Evolutionary conservation across 1,139 yeast species (phyloP).

Genomic region (Lodderomyces elongisporus): DNA sequence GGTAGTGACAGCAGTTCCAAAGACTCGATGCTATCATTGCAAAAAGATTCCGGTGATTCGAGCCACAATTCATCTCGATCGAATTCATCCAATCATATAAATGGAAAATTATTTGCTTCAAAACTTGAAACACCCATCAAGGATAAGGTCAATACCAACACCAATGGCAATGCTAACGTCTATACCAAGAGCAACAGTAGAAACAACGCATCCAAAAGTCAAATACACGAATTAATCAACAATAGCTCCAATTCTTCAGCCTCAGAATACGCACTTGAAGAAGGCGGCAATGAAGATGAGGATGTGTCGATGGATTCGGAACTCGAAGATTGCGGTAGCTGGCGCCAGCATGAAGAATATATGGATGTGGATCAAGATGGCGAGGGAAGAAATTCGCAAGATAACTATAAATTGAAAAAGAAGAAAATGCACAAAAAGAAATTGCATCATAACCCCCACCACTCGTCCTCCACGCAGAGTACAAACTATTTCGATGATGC

Average conservation of each 20-base stretch:
- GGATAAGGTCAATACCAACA: too few relatives aligned
- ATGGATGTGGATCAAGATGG: conserved; percentile 1
- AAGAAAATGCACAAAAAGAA: neutral
- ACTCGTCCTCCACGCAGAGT: neutral
- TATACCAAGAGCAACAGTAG: conserved; percentile 1
- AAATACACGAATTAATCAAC: conserved; percentile 4
- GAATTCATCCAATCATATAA: too few relatives aligned
- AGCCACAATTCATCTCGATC: conserved; percentile 6
- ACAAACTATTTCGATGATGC: conserved; percentile 2
- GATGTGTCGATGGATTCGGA: conserved; percentile 9
- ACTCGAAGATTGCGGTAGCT: conserved; percentile 1
- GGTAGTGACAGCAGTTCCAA: conserved; percentile 4
- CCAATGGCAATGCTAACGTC: too few relatives aligned
- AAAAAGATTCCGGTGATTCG: conserved; percentile 6
- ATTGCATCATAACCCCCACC: neutral
- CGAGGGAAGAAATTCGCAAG: neutral
- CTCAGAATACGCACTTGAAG: conserved; percentile 2
- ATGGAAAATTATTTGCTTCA: too few relatives aligned
- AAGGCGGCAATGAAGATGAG: conserved; percentile 5
- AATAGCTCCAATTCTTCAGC: neutral
- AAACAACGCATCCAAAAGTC: conserved; percentile 1
- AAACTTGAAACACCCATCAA: too few relatives aligned
- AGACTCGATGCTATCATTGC: conserved; percentile 7
- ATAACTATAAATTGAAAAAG: neutral
- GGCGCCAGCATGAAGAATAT: neutral